A percentile compares a stretch with the other conserved stretches of the same genome.
Evolutionary conservation across 441 rosid species (phyloP).

Genomic region (Euphorbia schlechtendalii): DNA sequence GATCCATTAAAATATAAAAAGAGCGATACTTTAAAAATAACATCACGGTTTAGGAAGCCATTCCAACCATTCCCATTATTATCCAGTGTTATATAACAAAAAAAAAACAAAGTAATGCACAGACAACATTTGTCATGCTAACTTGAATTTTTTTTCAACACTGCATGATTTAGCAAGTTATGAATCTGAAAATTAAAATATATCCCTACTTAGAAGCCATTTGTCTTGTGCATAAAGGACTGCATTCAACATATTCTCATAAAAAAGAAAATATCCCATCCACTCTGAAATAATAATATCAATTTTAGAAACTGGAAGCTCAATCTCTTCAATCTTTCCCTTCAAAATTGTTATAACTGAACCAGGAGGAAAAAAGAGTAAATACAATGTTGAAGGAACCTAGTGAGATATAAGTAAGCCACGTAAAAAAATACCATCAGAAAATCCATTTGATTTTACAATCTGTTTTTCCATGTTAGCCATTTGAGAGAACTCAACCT

Average conservation of each 20-base stretch:
- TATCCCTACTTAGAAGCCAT: conserved; percentile 79
- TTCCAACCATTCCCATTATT: too few species aligned
- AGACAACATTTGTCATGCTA: too few species aligned
- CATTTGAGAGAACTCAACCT: conserved; percentile 97
- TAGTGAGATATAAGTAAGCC: not conserved
- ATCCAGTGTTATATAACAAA: too few species aligned
- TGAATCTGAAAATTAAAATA: too few species aligned
- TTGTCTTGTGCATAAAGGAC: conserved; percentile 92
- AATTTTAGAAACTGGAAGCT: conserved; percentile 78
- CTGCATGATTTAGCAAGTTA: not conserved
- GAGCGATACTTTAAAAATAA: too few species aligned
- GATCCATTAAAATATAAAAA: too few species aligned
- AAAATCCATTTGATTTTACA: conserved; percentile 77
- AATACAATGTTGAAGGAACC: conserved; percentile 7
- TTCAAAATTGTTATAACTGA: conserved; percentile 90
- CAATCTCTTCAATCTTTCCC: conserved; percentile 96
- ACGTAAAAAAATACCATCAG: conserved; percentile 45
- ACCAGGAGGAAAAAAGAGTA: conserved; percentile 9
- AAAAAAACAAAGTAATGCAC: too few species aligned
- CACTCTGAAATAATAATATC: conserved; percentile 97
- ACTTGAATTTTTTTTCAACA: not conserved
- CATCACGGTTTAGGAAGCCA: too few species aligned
- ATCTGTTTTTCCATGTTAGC: conserved; percentile 94
- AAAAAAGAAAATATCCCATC: conserved; percentile 98
- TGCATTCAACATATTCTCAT: conserved; percentile 89